These are phyloP conservation scores for Saccharomycopsis phalli DNA, from an alignment of 1,139 yeast species.

Conservation along the genomic window DNA sequence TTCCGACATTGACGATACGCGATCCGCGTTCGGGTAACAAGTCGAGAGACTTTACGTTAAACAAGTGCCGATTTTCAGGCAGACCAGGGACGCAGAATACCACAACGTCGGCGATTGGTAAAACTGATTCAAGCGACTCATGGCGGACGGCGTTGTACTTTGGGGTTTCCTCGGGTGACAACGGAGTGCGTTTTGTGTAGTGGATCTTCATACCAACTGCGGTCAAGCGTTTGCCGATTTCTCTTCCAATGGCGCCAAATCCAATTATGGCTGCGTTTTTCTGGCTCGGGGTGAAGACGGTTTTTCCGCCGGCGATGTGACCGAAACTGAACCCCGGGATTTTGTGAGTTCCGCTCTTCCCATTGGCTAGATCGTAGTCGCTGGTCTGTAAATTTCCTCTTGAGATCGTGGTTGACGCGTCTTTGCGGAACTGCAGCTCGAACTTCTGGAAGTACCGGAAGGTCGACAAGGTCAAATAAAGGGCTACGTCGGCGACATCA, in stretches of 20 bases:
- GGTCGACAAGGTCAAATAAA: slow-evolving; percentile 48
- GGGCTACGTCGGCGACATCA: slow-evolving; percentile 74
- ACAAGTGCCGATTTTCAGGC: slow-evolving; percentile 46
- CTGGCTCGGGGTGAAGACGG: slow-evolving; percentile 44
- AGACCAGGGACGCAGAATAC: slow-evolving; percentile 65
- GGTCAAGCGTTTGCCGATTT: slow-evolving; percentile 48
- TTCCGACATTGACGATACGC: slow-evolving; percentile 67
- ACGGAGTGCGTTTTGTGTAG: slow-evolving; percentile 48
- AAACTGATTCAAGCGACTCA: slow-evolving; percentile 31
- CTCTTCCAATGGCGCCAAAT: slow-evolving; percentile 68
- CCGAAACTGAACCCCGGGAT: slow-evolving; percentile 29
- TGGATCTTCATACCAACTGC: slow-evolving; percentile 60
- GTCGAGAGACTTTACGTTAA: slow-evolving; percentile 41
- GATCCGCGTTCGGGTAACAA: slow-evolving; percentile 41
- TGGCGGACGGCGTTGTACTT: slow-evolving; percentile 28
- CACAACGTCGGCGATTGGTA: slow-evolving; percentile 44
- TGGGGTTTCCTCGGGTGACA: slow-evolving; percentile 31
- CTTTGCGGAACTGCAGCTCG: slow-evolving; percentile 34
- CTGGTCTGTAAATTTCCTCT: slow-evolving; percentile 34
- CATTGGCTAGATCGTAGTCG: slow-evolving; percentile 31
- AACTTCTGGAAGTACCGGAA: slow-evolving; percentile 53
- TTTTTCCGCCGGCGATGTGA: slow-evolving; percentile 41
- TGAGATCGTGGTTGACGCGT: slow-evolving; percentile 35
- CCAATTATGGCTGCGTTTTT: slow-evolving; percentile 65
- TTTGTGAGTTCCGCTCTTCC: slow-evolving; percentile 28